These are phyloP conservation scores for Scenedesmus sp. DNA, from an alignment of 163 green algal genomes.

Conservation along the genomic window DNA sequence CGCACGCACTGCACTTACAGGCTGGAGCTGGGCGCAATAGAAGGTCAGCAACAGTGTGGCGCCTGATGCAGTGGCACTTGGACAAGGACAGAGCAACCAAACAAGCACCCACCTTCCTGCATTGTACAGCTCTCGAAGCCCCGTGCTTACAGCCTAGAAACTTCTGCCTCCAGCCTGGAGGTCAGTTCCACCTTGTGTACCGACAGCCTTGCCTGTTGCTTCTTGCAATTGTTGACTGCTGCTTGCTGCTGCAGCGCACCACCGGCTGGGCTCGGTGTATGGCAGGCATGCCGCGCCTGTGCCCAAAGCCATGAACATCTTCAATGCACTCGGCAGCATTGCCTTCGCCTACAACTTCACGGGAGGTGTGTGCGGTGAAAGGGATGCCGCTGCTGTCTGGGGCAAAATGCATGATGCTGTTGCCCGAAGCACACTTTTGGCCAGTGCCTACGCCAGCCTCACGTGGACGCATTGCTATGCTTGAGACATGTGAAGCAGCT, in stretches of 20 bases:
- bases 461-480: too few species aligned
- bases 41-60: conserved; percentile 6
- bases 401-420: not conserved
- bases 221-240: not conserved
- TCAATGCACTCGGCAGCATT: conserved; percentile 65
- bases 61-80: not conserved
- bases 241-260: conserved; percentile 29
- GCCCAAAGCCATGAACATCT: conserved; percentile 58
- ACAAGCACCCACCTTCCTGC: too few species aligned
- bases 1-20: conserved; percentile 48
- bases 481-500: too few species aligned
- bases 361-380: not conserved
- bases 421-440: not conserved
- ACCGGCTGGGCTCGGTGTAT: conserved; percentile 14
- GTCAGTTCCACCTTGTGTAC: not conserved
- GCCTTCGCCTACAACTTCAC: conserved; percentile 66
- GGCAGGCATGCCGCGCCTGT: conserved; percentile 19
- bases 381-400: not conserved
- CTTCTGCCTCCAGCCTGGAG: too few species aligned
- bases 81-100: too few species aligned
- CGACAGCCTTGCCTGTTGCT: not conserved
- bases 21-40: conserved; percentile 42
- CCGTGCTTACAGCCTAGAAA: too few species aligned
- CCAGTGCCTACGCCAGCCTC: too few species aligned
- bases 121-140: too few species aligned